These are phyloP conservation scores for Amanita muscaria DNA, from an alignment of 768 basidiomycete species.

Conservation along the genomic window DNA sequence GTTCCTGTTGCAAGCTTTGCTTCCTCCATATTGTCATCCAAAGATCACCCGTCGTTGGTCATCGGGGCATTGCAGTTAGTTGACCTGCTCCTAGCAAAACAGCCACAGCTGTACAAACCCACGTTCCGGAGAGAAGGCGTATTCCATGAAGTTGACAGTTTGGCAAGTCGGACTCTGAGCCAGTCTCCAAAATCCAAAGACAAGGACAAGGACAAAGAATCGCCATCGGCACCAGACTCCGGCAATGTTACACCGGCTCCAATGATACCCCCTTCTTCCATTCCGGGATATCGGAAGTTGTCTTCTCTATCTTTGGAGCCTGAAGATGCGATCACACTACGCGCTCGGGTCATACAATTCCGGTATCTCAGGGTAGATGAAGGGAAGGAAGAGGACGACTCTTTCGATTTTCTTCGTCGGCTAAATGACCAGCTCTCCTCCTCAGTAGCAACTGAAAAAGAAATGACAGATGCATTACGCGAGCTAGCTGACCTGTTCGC, in stretches of 20 bases:
- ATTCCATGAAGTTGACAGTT: slow-evolving; percentile 82
- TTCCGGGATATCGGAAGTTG: slow-evolving; percentile 62
- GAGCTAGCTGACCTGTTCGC: slow-evolving; percentile 79
- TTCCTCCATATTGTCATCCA: slow-evolving; percentile 86
- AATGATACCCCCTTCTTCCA: slow-evolving; percentile 28
- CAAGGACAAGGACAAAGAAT: slow-evolving; percentile 46
- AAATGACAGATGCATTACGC: slow-evolving; percentile 49
- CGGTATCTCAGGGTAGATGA: slow-evolving; percentile 61
- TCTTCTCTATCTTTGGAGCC: slow-evolving; percentile 66
- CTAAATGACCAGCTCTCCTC: slow-evolving; percentile 59
- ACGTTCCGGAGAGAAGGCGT: slow-evolving; percentile 94
- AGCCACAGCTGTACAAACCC: slow-evolving; percentile 77
- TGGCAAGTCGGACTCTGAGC: slow-evolving; percentile 57
- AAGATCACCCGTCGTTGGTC: slow-evolving; percentile 81
- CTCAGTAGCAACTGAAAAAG: slow-evolving; percentile 50
- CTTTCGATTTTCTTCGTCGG: slow-evolving; percentile 52
- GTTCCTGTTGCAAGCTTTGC: slow-evolving; percentile 95
- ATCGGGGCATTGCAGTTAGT: slow-evolving; percentile 89
- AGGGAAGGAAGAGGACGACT: slow-evolving; percentile 46
- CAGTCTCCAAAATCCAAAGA: slow-evolving; percentile 33
- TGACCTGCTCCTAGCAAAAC: slow-evolving; percentile 79
- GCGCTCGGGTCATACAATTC: slow-evolving; percentile 85
- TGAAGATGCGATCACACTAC: slow-evolving; percentile 85
- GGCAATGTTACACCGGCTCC: slow-evolving; percentile 25
- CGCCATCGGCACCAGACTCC: slow-evolving; percentile 33